Base-by-base conservation (phyloP, 2,329 filamentous ascomycete genomes). In the Dissoconium aciculare region DNA sequence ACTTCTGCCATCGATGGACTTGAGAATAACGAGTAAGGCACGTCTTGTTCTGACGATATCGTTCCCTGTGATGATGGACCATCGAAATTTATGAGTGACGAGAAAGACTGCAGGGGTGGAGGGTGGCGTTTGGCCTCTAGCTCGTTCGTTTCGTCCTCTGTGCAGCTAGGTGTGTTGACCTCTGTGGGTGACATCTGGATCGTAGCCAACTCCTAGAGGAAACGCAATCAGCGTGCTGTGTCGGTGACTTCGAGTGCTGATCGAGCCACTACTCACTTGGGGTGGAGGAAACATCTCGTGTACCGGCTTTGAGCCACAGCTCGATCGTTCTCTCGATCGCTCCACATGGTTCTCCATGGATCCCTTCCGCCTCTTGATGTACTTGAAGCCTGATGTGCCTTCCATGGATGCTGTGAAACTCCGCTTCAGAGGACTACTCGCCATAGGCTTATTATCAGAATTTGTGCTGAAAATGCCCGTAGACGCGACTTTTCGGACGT, bases 1-100 rank as follows among this genome's bases (percentile, higher is more conserved):
- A 72, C 68, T 47, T 78, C 69, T 12, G 73, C 74, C 55, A 39
- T 32, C 6, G 43, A 46, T 15, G 30, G 69, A 67, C 34, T 31
- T 23, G 34, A 29, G 29, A 35, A 30, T 10, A 37, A 17, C n/a
- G 27, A 27, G 2, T 25, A 31, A 13, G 28, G 21, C n/a, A 16
- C 28, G 10, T 30, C 21, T 11, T 13, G 14, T 30, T 21, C 10
- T 27, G 26, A 6, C 25, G 29, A 27, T 32, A 25, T 33, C 26
- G 32, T 28, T 14, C 37, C 39, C 34, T 60, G 59, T 27, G 55
- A 61, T 11, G 55, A 58, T 5, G 56, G 50, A 8, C 19, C 19
- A 24, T 59, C 56, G 45, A 60, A 66, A 40, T 66, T 57, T 41
- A 66, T 55, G 17, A 63, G 47, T 8, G 56, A 58, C 11, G 61